Evolutionary conservation across 2,329 filamentous ascomycete species (phyloP), one percentile per base, ranked within the genome.

Genomic region (Mycosphaerella sp.): DNA sequence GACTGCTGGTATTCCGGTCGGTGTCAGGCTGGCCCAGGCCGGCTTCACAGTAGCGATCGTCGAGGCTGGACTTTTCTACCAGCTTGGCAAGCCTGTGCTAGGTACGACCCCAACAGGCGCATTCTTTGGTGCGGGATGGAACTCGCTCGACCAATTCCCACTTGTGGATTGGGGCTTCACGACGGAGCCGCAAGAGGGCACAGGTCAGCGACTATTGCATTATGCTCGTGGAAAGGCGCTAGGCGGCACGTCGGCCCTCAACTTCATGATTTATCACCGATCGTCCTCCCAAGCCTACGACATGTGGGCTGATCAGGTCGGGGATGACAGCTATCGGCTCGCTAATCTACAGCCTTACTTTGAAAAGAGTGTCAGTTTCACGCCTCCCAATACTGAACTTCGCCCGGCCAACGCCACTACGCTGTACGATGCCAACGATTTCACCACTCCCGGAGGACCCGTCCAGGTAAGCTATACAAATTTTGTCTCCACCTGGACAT

Each of bases 151-250:
- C 10, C 51, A 54, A 27, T 53, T 54, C 9, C 53, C 54, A 16
- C 47, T 54, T 17, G 49, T 61, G 0, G 60, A 66, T 32, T 48
- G 50, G 52, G 30, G 48, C 39, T 50, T 37, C 21, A 6, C 47
- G 30, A 51, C 54, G 2, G 39, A 21, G 7, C 48, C 55, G 7
- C 49, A 57, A 27, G 21, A 39, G 17, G 41, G 28, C 3, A 16
- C 25, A 1, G 35, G 14, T 17, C 37, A 40, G 17, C 47, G 30
- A 25, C 18, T 12, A 12, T 43, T 53, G 16, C 49, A 51, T 14
- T 63, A 62, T 52, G 57, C 39, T 10, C 43, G 59, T 52, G 63
- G 60, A n/a, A 66, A 64, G 51, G 59, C 54, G n/a, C 52, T 64
- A 2, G 62, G 61, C 25, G 60, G 60, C 44, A 46, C 10, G 35